A percentile compares a stretch with the other conserved stretches of the same genome.
phyloP scores from a whole-genome alignment of 768 basidiomycete genomes.

The Hygrophoropsis aurantiaca region DNA sequence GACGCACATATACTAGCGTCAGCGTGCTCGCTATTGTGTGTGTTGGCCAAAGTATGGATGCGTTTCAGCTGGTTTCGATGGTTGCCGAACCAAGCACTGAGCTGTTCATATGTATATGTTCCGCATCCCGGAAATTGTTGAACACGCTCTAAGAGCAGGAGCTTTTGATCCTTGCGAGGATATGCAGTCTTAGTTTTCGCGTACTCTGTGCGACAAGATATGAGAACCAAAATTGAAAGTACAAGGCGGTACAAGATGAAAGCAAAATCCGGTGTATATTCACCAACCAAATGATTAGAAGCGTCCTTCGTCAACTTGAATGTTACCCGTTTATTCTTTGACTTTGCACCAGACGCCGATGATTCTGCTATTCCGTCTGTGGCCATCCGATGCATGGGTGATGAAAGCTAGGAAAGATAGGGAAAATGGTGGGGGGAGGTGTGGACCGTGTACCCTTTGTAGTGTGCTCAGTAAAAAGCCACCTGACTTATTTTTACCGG shows the following conservation, averaged over 20 bases:
- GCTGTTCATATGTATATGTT: constrained; percentile 11
- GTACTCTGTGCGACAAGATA: constrained; percentile 21
- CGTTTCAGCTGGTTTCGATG: no score
- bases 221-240: no score
- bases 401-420: no score
- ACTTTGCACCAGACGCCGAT: neutral
- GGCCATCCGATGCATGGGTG: no score
- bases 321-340: neutral
- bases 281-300: neutral
- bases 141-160: constrained; percentile 9
- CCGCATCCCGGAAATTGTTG: constrained; percentile 23
- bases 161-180: constrained; percentile 14
- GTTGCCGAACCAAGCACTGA: constrained; percentile 21
- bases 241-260: no score
- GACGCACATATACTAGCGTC: constrained; percentile 28
- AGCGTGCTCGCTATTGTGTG: no score
- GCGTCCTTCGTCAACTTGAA: neutral
- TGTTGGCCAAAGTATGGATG: no score
- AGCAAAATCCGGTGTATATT: neutral
- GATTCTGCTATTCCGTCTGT: neutral
- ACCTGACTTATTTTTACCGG: no score
- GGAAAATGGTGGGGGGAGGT: no score
- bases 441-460: no score
- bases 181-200: constrained; percentile 11
- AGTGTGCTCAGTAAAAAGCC: no score